Evolutionary conservation across 495 filamentous ascomycete genomes (phyloP).

Genomic region (Pseudevernia furfuracea): DNA sequence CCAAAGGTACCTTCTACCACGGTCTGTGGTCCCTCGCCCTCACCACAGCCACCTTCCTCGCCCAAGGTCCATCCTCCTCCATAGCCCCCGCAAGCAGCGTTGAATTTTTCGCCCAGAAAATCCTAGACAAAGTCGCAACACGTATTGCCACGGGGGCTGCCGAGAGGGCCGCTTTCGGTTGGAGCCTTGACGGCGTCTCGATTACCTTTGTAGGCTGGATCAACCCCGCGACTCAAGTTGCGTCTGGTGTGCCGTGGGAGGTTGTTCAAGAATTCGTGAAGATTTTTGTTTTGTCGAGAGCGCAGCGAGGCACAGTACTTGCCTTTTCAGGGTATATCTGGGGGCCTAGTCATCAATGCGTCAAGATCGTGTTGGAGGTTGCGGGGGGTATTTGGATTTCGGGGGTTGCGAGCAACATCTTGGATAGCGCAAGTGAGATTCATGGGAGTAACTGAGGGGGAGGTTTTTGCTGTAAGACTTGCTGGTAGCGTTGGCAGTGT

Average conservation of each 20-base stretch:
- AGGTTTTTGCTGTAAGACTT: not conserved
- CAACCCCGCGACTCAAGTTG: not conserved
- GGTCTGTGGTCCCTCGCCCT: not conserved
- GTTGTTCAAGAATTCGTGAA: conserved; percentile 1
- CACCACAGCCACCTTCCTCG: not conserved
- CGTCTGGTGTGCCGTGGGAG: not conserved
- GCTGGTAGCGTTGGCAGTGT: not conserved
- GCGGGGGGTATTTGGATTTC: no score
- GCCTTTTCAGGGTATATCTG: not conserved
- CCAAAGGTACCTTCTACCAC: not conserved
- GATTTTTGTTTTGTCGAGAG: not conserved
- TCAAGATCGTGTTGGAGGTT: not conserved
- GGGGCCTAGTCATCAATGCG: not conserved
- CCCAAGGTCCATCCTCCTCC: not conserved
- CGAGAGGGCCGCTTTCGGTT: not conserved
- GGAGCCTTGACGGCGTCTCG: not conserved
- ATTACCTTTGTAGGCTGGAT: not conserved
- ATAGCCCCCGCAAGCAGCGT: not conserved
- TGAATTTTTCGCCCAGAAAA: not conserved
- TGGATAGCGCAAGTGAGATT: not conserved
- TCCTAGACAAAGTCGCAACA: not conserved
- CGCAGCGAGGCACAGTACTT: not conserved
- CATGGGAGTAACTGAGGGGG: not conserved
- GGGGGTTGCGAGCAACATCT: not conserved
- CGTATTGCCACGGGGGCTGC: not conserved